Evolutionary conservation across 2,329 filamentous ascomycete genomes (phyloP), one percentile per base, ranked within the genome.

Genomic region (Calonectria multiphialidica): DNA sequence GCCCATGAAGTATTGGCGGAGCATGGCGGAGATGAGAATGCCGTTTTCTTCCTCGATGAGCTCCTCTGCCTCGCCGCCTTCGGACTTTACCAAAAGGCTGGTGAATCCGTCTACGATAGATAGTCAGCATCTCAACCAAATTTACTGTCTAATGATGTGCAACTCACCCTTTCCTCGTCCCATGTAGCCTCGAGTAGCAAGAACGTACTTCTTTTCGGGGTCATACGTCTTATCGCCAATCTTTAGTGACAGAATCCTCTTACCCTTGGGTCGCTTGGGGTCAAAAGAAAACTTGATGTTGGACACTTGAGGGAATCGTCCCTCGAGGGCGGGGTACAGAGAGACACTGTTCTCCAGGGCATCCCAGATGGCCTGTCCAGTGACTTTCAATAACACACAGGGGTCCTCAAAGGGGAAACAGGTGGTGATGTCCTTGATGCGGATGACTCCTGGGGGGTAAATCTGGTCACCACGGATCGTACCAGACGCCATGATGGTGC

Each of bases 341-440:
- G 92, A 93, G 0, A 98, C 92, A 0, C 93, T 91, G 77, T 98
- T 98, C 82, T 98, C 95, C 2, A 98, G 83, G 0, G 95, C 95
- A n/a, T 91, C 92, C 78, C 92, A 87, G 37, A 98, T 90, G 1
- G 92, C 93, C 77, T 91, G 87, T 0, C 96, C 96, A 0, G 87
- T 91, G 5, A 95, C 88, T 40, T 89, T 90, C 72, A 98, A 86
- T 5, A 97, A 90, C 0, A 98, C 93, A 1, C 96, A 93, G 0
- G 95, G 95, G 75, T 98, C 95, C 80, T 98, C 95, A 77, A 98
- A 98, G 0, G 96, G 96, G 76, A 98, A 98, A 80, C 95, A 98
- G 63, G 94, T 94, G 70, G 95, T 90, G n/a, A 97, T 90, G 78
- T 97, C 95, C 79, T 94, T 94, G 71, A 98, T 85, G 28, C 92